Evolutionary conservation across 306 rosid genomes (phyloP).

Genomic region (Begonia peltatifolia): DNA sequence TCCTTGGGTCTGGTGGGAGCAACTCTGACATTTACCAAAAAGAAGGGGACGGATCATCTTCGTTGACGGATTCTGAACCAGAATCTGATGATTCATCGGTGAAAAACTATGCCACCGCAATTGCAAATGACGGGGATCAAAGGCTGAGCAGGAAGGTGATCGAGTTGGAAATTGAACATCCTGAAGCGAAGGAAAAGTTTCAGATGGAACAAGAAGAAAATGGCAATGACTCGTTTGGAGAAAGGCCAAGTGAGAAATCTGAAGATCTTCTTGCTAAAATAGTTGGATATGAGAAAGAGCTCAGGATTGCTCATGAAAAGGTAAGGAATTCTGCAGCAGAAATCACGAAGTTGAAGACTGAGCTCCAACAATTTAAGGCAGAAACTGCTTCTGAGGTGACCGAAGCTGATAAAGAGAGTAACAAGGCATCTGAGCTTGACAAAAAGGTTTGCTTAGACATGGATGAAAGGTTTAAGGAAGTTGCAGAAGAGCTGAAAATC

Average conservation of each 20-base stretch:
- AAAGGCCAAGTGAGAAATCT: conserved; percentile 21
- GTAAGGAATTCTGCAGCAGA: conserved; percentile 35
- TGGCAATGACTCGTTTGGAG: conserved; percentile 25
- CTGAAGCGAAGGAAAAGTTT: conserved; percentile 58
- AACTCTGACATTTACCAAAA: conserved; percentile 49
- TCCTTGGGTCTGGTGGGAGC: conserved; percentile 70
- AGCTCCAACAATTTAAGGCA: conserved; percentile 26
- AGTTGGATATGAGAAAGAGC: conserved; percentile 40
- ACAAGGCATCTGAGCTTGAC: conserved; percentile 15
- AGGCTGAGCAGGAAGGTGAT: conserved; percentile 43
- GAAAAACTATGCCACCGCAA: conserved; percentile 52
- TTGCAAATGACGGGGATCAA: conserved; percentile 32
- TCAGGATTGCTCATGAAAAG: conserved; percentile 43
- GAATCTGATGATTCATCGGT: conserved; percentile 92
- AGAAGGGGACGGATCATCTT: conserved; percentile 69
- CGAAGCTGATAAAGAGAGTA: conserved; percentile 8
- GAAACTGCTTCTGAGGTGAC: conserved; percentile 12
- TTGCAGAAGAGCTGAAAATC: conserved; percentile 40
- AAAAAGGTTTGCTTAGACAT: conserved; percentile 8
- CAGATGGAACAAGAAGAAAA: conserved; percentile 48
- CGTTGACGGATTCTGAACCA: conserved; percentile 68
- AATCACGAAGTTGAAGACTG: conserved; percentile 28
- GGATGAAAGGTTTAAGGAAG: conserved; percentile 18
- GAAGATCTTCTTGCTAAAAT: conserved; percentile 31
- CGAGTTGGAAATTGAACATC: conserved; percentile 41